Base-by-base conservation (phyloP, 108 stramenopile species). In the Fistulifera pelliculosa region DNA sequence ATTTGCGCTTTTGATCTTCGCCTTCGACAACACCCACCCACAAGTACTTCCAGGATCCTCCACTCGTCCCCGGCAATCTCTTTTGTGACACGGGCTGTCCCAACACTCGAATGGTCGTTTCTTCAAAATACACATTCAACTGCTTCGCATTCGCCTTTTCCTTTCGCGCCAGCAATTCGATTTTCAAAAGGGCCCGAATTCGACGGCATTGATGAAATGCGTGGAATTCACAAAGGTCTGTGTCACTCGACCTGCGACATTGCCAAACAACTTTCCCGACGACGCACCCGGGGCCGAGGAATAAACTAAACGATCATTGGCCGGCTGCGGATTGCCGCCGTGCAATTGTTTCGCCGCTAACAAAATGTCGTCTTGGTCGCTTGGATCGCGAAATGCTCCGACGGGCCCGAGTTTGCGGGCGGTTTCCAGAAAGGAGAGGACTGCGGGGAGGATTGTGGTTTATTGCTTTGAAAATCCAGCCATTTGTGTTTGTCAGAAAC, bases 191-290 rank as follows among this genome's bases (percentile, higher is more conserved):
- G 74, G 74, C 31, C 79, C 79, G 27, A 75, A 60, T 12, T 59
- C 27, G n/a, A 80, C 74, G 18, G 55, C 49, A 56, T 80, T 80
- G 52, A 55, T 56, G 55, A 75, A 80, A 16, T 54, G 65, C 31
- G 3, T 27, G 12, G 59, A 61, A 14, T 73, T 60, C 18, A 73
- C 47, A 39, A 70, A 70, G 14, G 51, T 40, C 42, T 80, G 79
- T 12, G 68, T 68, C 22, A 80, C 79, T 44, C 55, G 61, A 2
- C 79, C 79, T 5, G 64, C 56, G 1, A 75, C 52, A 17, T 66
- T 66, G 1, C 71, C 69, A 45, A 72, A 58, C 25, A 73, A 21
- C 17, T 65, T 53, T 18, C 71, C 71, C 15, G 73, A 71, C 12
- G 73, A 71, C 14, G 47, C 71, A 27, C 71, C 71, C 35, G 58